These are phyloP conservation scores for Geum urbanum DNA, from an alignment of 306 rosid genomes.

Conservation along the genomic window DNA sequence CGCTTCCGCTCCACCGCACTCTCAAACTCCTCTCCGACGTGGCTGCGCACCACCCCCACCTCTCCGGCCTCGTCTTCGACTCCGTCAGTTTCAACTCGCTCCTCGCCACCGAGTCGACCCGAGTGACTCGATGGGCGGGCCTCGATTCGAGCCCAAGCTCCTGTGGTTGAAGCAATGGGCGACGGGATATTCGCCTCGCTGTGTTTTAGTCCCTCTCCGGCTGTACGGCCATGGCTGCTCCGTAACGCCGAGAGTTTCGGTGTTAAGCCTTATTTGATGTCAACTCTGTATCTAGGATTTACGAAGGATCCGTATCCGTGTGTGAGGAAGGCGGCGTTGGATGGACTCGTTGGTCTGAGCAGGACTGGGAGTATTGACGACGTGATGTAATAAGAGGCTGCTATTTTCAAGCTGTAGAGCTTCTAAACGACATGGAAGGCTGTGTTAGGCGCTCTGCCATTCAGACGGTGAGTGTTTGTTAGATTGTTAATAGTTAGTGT, in stretches of 20 bases:
- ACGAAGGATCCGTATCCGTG: constrained; percentile 77
- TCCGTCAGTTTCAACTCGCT: constrained; percentile 29
- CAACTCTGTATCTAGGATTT: constrained; percentile 60
- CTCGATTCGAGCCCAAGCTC: constrained; percentile 21
- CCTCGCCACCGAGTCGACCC: constrained; percentile 31
- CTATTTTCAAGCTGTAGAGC: constrained; percentile 59
- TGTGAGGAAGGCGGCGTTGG: constrained; percentile 62
- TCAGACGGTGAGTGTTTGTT: constrained; percentile 47
- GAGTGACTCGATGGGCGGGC: constrained; percentile 42
- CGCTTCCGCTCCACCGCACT: constrained; percentile 29
- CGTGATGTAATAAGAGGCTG: constrained; percentile 50
- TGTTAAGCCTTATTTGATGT: constrained; percentile 39
- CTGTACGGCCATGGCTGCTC: constrained; percentile 61
- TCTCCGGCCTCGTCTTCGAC: constrained; percentile 34
- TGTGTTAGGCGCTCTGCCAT: constrained; percentile 56
- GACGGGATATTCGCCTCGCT: constrained; percentile 56
- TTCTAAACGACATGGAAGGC: constrained; percentile 60
- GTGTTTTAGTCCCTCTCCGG: constrained; percentile 49
- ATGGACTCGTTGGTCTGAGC: constrained; percentile 58
- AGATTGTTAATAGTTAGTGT: not conserved
- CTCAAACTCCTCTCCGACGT: constrained; percentile 59
- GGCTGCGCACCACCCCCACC: constrained; percentile 30
- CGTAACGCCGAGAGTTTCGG: constrained; percentile 48
- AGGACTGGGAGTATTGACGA: constrained; percentile 37
- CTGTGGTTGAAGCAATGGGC: constrained; percentile 35